phyloP scores from a whole-genome alignment of 1,284 basidiomycete species.

The Somion occarium region DNA sequence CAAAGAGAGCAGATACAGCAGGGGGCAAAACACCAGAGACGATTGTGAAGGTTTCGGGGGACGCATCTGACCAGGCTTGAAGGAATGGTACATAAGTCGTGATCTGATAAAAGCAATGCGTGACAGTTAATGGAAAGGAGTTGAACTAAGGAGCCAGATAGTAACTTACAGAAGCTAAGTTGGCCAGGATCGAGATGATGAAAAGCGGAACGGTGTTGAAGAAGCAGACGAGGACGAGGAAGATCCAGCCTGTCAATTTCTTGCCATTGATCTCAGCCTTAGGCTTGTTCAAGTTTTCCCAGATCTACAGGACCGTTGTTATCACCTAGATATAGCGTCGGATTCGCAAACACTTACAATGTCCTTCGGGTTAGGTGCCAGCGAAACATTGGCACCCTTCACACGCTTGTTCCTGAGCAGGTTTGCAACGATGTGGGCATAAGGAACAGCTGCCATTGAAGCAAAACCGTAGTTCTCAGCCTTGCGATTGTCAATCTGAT shows the following conservation, averaged over 20 bases:
- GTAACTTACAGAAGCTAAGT: conserved; percentile 63
- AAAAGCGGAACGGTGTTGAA: conserved; percentile 90
- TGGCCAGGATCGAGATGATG: conserved; percentile 77
- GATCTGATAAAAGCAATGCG: conserved; percentile 33
- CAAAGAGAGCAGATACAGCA: conserved; percentile 82
- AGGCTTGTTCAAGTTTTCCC: conserved; percentile 82
- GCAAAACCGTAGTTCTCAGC: conserved; percentile 92
- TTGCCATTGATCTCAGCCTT: conserved; percentile 63
- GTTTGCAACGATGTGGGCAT: conserved; percentile 82
- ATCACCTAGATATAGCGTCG: conserved; percentile 13
- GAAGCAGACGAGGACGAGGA: conserved; percentile 76
- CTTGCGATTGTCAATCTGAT: conserved; percentile 69
- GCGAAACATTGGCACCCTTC: conserved; percentile 62
- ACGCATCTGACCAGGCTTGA: conserved; percentile 56
- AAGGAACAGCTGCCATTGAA: conserved; percentile 89
- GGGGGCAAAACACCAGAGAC: conserved; percentile 89
- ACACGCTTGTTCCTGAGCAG: conserved; percentile 63
- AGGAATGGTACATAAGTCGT: conserved; percentile 72
- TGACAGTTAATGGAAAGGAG: background rate
- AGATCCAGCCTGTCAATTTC: conserved; percentile 68
- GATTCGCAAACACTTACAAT: conserved; percentile 49
- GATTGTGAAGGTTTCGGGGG: conserved; percentile 62
- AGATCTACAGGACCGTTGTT: conserved; percentile 50
- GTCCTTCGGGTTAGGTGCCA: conserved; percentile 85
- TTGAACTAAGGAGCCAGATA: background rate